Evolutionary conservation across 1,139 yeast species (phyloP).

Genomic region (Taphrina wiesneri): DNA sequence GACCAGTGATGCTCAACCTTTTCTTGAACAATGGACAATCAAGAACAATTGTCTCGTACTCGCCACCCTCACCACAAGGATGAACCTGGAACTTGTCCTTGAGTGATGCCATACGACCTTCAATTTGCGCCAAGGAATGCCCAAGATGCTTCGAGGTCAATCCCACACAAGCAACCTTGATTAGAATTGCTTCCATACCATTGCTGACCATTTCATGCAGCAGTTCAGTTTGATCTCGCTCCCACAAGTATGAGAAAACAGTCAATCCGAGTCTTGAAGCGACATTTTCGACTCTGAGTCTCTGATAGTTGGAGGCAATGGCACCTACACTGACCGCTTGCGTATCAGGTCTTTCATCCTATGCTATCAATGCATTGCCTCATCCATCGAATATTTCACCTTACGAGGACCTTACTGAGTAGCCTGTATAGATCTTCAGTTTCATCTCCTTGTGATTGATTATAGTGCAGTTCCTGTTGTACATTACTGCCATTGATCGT

Average conservation of each 20-base stretch:
- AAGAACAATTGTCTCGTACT: conserved; percentile 85
- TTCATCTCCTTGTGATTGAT: conserved; percentile 67
- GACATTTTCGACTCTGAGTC: conserved; percentile 89
- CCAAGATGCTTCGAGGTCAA: conserved; percentile 67
- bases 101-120: conserved; percentile 59
- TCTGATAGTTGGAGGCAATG: conserved; percentile 84
- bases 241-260: conserved; percentile 82
- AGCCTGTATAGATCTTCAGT: conserved; percentile 73
- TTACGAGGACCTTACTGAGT: conserved; percentile 44
- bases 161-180: conserved; percentile 89
- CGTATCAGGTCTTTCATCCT: conserved; percentile 63
- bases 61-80: conserved; percentile 98
- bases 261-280: conserved; percentile 71
- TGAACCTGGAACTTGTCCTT: conserved; percentile 76
- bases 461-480: conserved; percentile 69
- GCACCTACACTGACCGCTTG: conserved; percentile 95
- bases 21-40: conserved; percentile 82
- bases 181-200: conserved; percentile 76
- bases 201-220: conserved; percentile 78
- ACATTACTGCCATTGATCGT: conserved; percentile 63
- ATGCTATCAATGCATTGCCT: neutral
- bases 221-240: conserved; percentile 72
- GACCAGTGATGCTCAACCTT: conserved; percentile 52
- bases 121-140: conserved; percentile 60
- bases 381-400: neutral